Base-by-base conservation (phyloP, 306 rosid genomes). In the Arachis stenosperma region DNA sequence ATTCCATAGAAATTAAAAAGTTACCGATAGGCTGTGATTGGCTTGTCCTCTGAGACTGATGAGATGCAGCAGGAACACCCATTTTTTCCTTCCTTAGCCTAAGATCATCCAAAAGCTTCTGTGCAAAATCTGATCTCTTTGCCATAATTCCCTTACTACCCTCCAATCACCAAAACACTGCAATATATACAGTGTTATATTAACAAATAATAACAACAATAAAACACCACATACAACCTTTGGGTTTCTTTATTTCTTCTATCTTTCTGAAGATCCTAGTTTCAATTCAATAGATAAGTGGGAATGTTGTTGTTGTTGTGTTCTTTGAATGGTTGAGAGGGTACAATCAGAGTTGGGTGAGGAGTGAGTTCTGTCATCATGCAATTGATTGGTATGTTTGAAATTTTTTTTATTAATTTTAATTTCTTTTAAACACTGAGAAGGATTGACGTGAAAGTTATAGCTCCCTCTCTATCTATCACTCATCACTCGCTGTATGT, bases 371-470 rank as follows among this genome's bases (percentile, higher is more conserved):
- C 29, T 52, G 57, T 52, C 57, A 52, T n/a, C 27, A 52, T 52
- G 22, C 27, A 52, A 52, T 52, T 52, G 57, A 52, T 52, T 52
- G 57, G 57, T n/a, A 8, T 52, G 27, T 52, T 7, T 1, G 15
- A 50, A 11, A 1, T 50, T 50, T 4, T 44, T 44, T 6, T 44
- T 22, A 22, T 22, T 22, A 22, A 6, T 44, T 44, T 33, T 33
- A 33, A 4, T 47, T 47, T 47, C 9, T 46, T 47, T 52, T 52
- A 5, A 52, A 52, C 57, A n/a, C 27, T 52, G 57, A 52, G 57
- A 52, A 52, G 29, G 57, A 52, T 52, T 52, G 57, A 52, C 57
- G 57, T 52, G 27, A 52, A 52, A 52, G 57, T 52, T 52, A 52
- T 52, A 52, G 22, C 29, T 5, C 56, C 14, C 56, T 6, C 22